phyloP scores from a whole-genome alignment of 768 basidiomycete species.

The Xanthoconium purpureum region DNA sequence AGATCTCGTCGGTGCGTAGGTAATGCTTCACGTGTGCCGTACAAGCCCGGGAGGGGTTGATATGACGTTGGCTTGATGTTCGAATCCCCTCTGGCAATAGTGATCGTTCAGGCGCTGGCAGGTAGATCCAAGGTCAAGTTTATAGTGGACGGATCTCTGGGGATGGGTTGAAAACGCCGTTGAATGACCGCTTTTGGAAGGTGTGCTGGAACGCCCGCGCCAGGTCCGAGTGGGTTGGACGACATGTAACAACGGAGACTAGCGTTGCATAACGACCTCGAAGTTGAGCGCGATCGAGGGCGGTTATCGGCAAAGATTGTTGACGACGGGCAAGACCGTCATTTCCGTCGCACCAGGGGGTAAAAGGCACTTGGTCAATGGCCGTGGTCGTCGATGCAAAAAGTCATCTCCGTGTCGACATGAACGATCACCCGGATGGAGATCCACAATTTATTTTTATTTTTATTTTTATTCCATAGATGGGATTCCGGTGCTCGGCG shows the following conservation, averaged over 20 bases:
- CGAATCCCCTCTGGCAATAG: background rate
- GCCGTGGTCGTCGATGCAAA: constrained; percentile 8
- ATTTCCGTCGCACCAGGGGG: constrained; percentile 10
- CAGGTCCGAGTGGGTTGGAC: background rate
- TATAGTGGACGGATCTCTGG: background rate
- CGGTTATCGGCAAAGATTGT: constrained; percentile 9
- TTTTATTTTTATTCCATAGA: background rate
- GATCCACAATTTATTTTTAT: background rate
- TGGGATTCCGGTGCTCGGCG: too few relatives aligned
- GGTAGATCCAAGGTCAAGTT: background rate
- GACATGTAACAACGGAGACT: constrained; percentile 4
- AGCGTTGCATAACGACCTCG: constrained; percentile 22
- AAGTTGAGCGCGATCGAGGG: constrained; percentile 18
- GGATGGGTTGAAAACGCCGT: constrained; percentile 6
- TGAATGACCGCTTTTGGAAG: background rate
- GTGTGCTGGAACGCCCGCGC: background rate
- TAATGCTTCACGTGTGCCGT: too few relatives aligned
- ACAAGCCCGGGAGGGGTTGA: too few relatives aligned
- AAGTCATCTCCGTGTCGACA: too few relatives aligned
- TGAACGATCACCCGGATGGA: too few relatives aligned
- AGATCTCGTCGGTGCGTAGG: constrained; percentile 1
- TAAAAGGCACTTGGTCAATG: constrained; percentile 4
- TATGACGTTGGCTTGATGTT: too few relatives aligned
- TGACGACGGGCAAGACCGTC: constrained; percentile 4
- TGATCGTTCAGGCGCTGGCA: background rate